These are phyloP conservation scores for Uromyces viciae-fabae DNA, from an alignment of 1,284 basidiomycete genomes.

Conservation along the genomic window DNA sequence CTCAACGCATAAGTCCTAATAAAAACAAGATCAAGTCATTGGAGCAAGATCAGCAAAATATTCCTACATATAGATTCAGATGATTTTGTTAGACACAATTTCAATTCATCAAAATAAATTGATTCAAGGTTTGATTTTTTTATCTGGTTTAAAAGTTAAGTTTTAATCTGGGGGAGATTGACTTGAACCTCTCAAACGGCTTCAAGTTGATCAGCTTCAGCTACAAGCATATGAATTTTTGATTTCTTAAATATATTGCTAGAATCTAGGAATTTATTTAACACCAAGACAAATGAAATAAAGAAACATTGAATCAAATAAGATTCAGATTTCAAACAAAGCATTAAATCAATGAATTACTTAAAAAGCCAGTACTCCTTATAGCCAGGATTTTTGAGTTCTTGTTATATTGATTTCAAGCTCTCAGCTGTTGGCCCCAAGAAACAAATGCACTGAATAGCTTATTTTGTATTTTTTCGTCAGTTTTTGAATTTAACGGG, in stretches of 20 bases:
- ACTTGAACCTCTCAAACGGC: conserved; percentile 95
- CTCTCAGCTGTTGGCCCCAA: conserved; percentile 75
- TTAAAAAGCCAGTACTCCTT: conserved; percentile 95
- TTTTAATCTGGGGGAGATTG: too few relatives aligned
- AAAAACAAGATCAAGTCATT: too few relatives aligned
- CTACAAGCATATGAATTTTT: conserved; percentile 85
- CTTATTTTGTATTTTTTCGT: conserved; percentile 43
- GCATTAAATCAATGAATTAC: conserved; percentile 56
- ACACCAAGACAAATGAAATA: conserved; percentile 25
- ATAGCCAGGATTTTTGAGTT: conserved; percentile 85
- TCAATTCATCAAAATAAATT: too few relatives aligned
- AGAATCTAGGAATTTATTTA: conserved; percentile 65
- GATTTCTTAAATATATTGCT: conserved; percentile 86
- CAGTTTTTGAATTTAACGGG: conserved; percentile 39
- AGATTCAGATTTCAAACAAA: conserved; percentile 60
- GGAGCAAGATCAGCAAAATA: too few relatives aligned
- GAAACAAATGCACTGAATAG: conserved; percentile 83
- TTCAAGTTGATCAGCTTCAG: conserved; percentile 91
- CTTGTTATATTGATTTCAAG: conserved; percentile 73
- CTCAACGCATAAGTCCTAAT: too few relatives aligned
- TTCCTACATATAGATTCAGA: too few relatives aligned
- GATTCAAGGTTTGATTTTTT: too few relatives aligned
- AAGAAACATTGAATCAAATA: conserved; percentile 15
- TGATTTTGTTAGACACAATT: too few relatives aligned
- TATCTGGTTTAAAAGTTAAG: too few relatives aligned